phyloP scores from a whole-genome alignment of 192 early-diverging fungal species.

The Chytriomyces confervae region DNA sequence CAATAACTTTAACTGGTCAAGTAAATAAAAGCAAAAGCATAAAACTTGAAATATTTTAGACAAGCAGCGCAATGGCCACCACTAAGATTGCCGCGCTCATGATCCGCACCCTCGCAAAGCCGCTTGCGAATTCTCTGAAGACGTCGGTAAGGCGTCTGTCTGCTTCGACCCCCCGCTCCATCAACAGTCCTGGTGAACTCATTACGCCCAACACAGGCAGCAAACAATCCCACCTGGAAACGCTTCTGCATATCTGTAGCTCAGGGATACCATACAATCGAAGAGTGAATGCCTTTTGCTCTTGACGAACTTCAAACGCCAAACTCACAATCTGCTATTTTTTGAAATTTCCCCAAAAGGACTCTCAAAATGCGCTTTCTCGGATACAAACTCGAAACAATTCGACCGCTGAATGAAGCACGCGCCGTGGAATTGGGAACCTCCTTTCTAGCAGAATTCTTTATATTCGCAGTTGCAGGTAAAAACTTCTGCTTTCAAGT shows the following conservation, averaged over 20 bases:
- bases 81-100: constrained; percentile 51
- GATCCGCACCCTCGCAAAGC: constrained; percentile 52
- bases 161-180: background rate
- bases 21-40: background rate
- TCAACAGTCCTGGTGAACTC: background rate
- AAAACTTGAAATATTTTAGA: background rate
- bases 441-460: constrained; percentile 47
- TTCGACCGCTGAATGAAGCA: constrained; percentile 56
- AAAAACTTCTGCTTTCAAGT: constrained; percentile 19
- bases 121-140: constrained; percentile 54
- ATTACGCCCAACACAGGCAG: constrained; percentile 19
- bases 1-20: background rate
- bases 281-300: constrained; percentile 14
- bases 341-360: background rate
- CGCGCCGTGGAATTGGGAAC: constrained; percentile 56
- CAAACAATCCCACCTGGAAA: constrained; percentile 41
- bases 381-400: constrained; percentile 46
- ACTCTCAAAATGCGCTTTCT: constrained; percentile 48
- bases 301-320: background rate
- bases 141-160: constrained; percentile 13
- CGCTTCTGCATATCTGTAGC: constrained; percentile 50
- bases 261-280: constrained; percentile 40
- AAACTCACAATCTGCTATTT: background rate
- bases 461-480: constrained; percentile 51
- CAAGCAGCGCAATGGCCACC: constrained; percentile 26